Base-by-base conservation (phyloP, 164 flowering plant species). In the Warburgia ugandensis region DNA sequence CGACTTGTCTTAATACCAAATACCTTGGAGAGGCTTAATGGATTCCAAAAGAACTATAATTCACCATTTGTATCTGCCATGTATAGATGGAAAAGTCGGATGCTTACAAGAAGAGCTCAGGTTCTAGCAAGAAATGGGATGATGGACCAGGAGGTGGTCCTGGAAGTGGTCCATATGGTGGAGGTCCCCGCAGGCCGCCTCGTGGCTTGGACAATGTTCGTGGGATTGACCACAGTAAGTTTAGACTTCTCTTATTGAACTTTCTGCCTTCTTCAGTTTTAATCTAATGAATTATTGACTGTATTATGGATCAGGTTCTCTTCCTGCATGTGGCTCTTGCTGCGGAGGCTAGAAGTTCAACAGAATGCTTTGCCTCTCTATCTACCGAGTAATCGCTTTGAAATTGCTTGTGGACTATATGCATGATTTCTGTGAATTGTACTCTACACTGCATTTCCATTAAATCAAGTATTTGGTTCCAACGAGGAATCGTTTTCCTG, bases 301-400 rank as follows among this genome's bases (percentile, higher is more conserved):
- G n/a, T n/a, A n/a, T n/a, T n/a, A n/a, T n/a, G n/a, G n/a, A n/a
- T 2, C 73, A 91, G 96, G 81, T 65, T 66, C 98, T 22, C 79
- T 81, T 32, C 98, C 98, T 54, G 98, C 98, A 0, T 91, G 98
- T 53, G 98, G 96, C 49, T 84, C 95, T 23, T 91, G 98, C 80
- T 91, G 98, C 38, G 97, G 81, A 32, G 74, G 86, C 57, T 71
- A 58, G 64, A 43, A 38, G 21, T 41, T 29, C 6, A 22, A 7
- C 6, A 6, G 30, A 27, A n/a, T n/a, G n/a, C 4, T 20, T 6
- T 1, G 16, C 1, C 17, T 14, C 41, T 6, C 41, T 37, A 37
- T 37, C 5, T 14, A 37, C 41, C n/a, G n/a, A n/a, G n/a, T n/a
- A n/a, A n/a, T n/a, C n/a, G n/a, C n/a, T n/a, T n/a, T n/a, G n/a